Evolutionary conservation across 345 rosid genomes (phyloP).

Genomic region (Bruguiera parviflora): DNA sequence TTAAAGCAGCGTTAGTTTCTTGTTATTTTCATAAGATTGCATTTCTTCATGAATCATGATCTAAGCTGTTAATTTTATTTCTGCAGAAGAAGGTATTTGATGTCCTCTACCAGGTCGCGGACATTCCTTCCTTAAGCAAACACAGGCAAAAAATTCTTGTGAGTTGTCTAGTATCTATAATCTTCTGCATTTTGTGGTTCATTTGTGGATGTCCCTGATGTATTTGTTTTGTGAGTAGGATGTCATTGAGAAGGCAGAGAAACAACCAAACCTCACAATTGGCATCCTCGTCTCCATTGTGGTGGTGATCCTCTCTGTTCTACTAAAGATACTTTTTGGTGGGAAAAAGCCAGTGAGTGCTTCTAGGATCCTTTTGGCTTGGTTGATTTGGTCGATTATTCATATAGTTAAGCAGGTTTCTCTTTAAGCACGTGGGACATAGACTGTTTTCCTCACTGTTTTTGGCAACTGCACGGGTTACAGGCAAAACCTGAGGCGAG

Average conservation of each 20-base stretch:
- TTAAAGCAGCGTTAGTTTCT: background rate
- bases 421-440: background rate
- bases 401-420: background rate
- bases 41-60: background rate
- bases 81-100: slow-evolving; percentile 48
- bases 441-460: background rate
- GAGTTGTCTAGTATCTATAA: slow-evolving; percentile 17
- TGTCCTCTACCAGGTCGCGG: slow-evolving; percentile 67
- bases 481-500: background rate
- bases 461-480: background rate
- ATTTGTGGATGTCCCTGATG: slow-evolving; percentile 6
- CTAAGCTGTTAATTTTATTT: background rate
- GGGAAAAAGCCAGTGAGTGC: slow-evolving; percentile 58
- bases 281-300: slow-evolving; percentile 51
- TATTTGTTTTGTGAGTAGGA: slow-evolving; percentile 36
- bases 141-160: slow-evolving; percentile 58
- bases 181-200: background rate
- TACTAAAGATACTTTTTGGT: slow-evolving; percentile 58
- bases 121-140: slow-evolving; percentile 57
- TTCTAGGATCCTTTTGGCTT: background rate
- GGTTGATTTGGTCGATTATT: background rate
- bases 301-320: slow-evolving; percentile 42
- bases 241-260: slow-evolving; percentile 68
- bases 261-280: slow-evolving; percentile 59
- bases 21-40: background rate